A percentile compares a stretch with the other conserved stretches of the same genome.
phyloP scores from a whole-genome alignment of 2,329 filamentous ascomycete genomes.

The Podosphaera xanthii region DNA sequence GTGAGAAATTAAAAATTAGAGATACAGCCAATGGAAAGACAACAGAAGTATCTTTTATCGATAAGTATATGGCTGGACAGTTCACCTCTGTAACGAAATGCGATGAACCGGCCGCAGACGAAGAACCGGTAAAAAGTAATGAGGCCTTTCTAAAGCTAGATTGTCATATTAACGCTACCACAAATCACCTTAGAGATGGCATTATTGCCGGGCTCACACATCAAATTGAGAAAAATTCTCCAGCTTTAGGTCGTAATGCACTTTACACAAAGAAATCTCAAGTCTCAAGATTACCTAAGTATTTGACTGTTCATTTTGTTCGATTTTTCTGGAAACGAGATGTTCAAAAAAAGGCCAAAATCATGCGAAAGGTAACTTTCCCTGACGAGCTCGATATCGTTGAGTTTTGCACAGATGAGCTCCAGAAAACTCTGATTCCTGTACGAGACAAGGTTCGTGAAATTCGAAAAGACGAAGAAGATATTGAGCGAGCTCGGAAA shows the following conservation, averaged over 20 bases:
- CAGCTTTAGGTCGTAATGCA: slow-evolving; percentile 53
- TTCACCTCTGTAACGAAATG: slow-evolving; percentile 63
- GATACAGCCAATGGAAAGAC: slow-evolving; percentile 28
- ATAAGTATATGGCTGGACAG: slow-evolving; percentile 71
- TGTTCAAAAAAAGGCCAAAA: slow-evolving; percentile 95
- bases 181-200: slow-evolving; percentile 79
- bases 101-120: slow-evolving; percentile 58
- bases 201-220: slow-evolving; percentile 64
- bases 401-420: slow-evolving; percentile 84
- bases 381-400: slow-evolving; percentile 79
- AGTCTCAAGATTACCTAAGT: slow-evolving; percentile 78
- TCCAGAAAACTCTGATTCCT: slow-evolving; percentile 62
- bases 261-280: slow-evolving; percentile 77
- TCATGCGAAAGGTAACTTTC: slow-evolving; percentile 96
- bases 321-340: slow-evolving; percentile 96
- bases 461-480: slow-evolving; percentile 81
- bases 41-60: slow-evolving; percentile 49
- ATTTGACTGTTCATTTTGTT: slow-evolving; percentile 90
- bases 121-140: slow-evolving; percentile 40
- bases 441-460: slow-evolving; percentile 94
- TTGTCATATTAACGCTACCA: slow-evolving; percentile 75
- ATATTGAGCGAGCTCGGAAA: slow-evolving; percentile 78
- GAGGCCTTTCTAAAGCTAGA: slow-evolving; percentile 82
- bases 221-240: slow-evolving; percentile 75
- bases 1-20: slow-evolving; percentile 50